Conservation (phyloP, 176 grass and related monocot genomes). For the Eremochloa ophiuroides region DNA sequence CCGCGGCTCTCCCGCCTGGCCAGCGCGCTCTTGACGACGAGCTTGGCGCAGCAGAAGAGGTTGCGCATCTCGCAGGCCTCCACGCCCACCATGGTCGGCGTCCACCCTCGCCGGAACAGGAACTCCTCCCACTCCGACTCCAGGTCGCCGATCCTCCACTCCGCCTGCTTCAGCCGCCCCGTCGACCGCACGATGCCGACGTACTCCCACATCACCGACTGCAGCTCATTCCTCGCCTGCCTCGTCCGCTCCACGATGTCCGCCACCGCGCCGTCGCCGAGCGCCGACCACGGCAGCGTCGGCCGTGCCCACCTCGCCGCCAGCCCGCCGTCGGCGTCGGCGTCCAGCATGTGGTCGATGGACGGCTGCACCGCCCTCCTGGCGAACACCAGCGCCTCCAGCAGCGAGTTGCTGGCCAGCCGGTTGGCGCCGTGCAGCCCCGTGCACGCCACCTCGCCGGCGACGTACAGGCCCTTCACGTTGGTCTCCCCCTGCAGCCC, state of each 20-base stretch:
- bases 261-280: slow-evolving; percentile 37
- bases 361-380: slow-evolving; percentile 81
- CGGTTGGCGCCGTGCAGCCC: slow-evolving; percentile 95
- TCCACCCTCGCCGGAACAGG: slow-evolving; percentile 75
- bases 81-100: slow-evolving; percentile 67
- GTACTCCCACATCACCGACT: slow-evolving; percentile 91
- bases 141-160: slow-evolving; percentile 90
- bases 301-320: slow-evolving; percentile 56
- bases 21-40: slow-evolving; percentile 82
- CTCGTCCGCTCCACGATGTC: slow-evolving; percentile 62
- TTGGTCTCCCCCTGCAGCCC: slow-evolving; percentile 90
- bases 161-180: slow-evolving; percentile 71
- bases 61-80: slow-evolving; percentile 92
- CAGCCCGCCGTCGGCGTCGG: slow-evolving; percentile 25
- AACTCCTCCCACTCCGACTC: slow-evolving; percentile 85
- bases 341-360: slow-evolving; percentile 62
- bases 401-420: slow-evolving; percentile 94
- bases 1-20: slow-evolving; percentile 82
- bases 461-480: slow-evolving; percentile 82
- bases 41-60: slow-evolving; percentile 82
- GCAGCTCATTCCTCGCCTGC: slow-evolving; percentile 58
- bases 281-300: slow-evolving; percentile 30
- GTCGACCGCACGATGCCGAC: slow-evolving; percentile 92
- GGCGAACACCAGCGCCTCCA: slow-evolving; percentile 94
- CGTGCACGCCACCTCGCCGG: slow-evolving; percentile 92